Evolutionary conservation across 768 basidiomycete genomes (phyloP), one percentile per base, ranked within the genome.

Genomic region (Kwoniella mangroviensis): DNA sequence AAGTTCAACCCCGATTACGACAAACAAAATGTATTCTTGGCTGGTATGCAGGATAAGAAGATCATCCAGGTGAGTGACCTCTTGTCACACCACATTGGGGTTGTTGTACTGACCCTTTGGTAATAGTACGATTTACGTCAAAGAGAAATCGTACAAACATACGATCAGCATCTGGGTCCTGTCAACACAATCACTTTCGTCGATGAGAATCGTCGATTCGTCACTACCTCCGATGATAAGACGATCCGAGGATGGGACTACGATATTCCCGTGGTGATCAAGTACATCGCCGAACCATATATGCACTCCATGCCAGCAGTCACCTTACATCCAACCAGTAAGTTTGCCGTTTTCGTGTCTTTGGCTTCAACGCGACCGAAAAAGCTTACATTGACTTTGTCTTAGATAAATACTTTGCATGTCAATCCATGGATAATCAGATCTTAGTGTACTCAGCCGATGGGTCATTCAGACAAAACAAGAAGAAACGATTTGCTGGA

Each of bases 281-380:
- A 99, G 84, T 97, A 98, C 83, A 98, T 98, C 69, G 96, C 97
- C 21, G 97, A 99, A 83, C 97, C 97, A 3, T 90, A 94, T 80
- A 98, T 99, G 97, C 95, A 99, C 84, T 97, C 94, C 19, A 98
- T 99, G 95, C 97, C 97, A 7, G 92, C 97, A 19, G 95, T 98
- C 57, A 95, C 94, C 5, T 84, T 96, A 28, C 94, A 98, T 83
- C 96, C 97, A 24, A 95, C 90, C 66, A 91, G 96, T 98, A 81
- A 67, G 94, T 89, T 2, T 21, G 6, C 4, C 45, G 19, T 60
- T 60, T 60, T 9, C n/a, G 9, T 34, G 34, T 28, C 26, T 28
- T 28, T 28, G 26, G 26, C 26, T 9, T 17, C 54, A 34, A 60
- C 15, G 59, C 3, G 34, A 13, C 6, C 3, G 6, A 34, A 34